These are phyloP conservation scores for Schwanniomyces occidentalis DNA, from an alignment of 805 yeast genomes.

Conservation along the genomic window DNA sequence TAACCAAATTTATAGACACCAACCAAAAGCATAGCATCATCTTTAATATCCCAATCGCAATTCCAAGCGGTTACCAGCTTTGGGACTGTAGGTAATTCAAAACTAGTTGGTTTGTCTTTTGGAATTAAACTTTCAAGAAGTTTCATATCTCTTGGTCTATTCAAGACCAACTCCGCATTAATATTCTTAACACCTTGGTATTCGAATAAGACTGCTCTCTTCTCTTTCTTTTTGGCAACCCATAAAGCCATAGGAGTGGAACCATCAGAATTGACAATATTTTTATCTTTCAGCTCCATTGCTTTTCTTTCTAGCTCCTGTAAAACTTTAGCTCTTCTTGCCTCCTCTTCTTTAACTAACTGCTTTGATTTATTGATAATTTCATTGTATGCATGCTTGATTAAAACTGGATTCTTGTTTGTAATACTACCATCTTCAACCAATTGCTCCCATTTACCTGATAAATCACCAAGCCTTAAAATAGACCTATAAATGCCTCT, in stretches of 20 bases:
- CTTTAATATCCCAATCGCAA: conserved; percentile 78
- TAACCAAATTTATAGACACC: conserved; percentile 94
- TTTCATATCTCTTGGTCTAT: conserved; percentile 83
- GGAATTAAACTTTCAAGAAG: conserved; percentile 56
- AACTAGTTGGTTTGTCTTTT: conserved; percentile 55
- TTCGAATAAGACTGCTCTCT: conserved; percentile 86
- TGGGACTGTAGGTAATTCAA: conserved; percentile 60
- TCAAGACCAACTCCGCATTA: conserved; percentile 84
- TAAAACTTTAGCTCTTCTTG: conserved; percentile 53
- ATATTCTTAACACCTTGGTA: conserved; percentile 83
- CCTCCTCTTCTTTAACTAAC: conserved; percentile 64
- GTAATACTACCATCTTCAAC: conserved; percentile 89
- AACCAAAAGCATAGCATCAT: conserved; percentile 82
- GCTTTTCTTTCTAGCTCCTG: conserved; percentile 64
- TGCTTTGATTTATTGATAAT: conserved; percentile 61
- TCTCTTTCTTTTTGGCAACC: conserved; percentile 73
- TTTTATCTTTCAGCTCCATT: conserved; percentile 48
- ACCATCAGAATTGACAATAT: conserved; percentile 36
- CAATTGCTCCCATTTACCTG: conserved; percentile 76
- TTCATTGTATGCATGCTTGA: conserved; percentile 76
- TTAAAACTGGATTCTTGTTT: conserved; percentile 75
- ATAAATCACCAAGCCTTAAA: conserved; percentile 76
- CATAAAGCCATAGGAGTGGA: conserved; percentile 52
- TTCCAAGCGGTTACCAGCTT: conserved; percentile 91
- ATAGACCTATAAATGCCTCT: conserved; percentile 84